Evolutionary conservation across 1,284 basidiomycete genomes (phyloP).

Genomic region (Peniophora sp.): DNA sequence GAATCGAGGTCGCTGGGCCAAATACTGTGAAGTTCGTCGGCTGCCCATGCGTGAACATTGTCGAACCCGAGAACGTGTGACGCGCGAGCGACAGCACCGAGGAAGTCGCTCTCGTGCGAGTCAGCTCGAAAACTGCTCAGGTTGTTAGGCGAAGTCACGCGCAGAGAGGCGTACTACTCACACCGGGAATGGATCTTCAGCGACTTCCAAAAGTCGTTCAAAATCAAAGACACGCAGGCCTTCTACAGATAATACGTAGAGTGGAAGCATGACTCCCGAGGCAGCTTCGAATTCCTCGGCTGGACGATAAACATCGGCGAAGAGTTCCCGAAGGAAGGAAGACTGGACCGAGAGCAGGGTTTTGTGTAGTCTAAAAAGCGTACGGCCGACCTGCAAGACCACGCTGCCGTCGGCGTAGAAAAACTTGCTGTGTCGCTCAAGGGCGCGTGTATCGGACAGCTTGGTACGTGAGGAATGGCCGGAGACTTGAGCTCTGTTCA

Average conservation of each 20-base stretch:
- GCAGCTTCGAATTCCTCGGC: neutral
- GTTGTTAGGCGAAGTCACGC: neutral
- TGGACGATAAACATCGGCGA: neutral
- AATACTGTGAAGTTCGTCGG: neutral
- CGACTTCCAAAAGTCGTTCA: neutral
- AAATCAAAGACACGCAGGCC: neutral
- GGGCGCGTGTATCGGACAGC: no score
- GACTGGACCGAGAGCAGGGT: neutral
- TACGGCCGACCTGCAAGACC: neutral
- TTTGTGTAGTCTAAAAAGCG: neutral
- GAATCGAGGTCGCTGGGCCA: neutral
- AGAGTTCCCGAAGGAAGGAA: neutral
- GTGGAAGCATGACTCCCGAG: neutral
- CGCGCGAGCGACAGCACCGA: no score
- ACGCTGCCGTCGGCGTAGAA: neutral
- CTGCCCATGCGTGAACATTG: neutral
- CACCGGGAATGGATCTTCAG: no score
- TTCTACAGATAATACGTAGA: neutral
- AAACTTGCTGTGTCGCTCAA: no score
- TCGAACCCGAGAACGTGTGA: neutral
- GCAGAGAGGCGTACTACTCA: neutral
- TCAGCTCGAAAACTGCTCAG: no score
- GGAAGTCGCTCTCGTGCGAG: no score
- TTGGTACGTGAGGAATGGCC: no score
- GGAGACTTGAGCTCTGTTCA: no score